phyloP scores from a whole-genome alignment of 2,329 filamentous ascomycete genomes.

The Penicillium sclerotiorum region DNA sequence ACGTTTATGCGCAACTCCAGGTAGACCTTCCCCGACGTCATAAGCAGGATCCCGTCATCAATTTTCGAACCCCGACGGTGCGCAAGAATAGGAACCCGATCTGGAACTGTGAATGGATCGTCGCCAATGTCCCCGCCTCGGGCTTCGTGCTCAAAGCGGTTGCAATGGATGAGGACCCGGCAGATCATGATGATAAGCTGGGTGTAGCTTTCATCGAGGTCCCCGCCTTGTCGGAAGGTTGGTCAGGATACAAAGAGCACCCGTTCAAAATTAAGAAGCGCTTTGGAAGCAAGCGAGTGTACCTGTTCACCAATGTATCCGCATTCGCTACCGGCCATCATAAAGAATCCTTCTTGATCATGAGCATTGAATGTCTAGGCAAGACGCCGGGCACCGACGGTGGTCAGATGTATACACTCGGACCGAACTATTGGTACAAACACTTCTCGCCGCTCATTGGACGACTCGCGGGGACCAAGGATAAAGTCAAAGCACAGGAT shows the following conservation, averaged over 20 bases:
- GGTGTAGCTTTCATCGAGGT: conserved; percentile 80
- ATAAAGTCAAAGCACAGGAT: conserved; percentile 59
- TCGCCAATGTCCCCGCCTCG: conserved; percentile 78
- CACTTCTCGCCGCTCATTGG: conserved; percentile 91
- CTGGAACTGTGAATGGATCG: conserved; percentile 85
- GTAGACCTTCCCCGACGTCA: conserved; percentile 72
- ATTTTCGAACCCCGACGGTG: conserved; percentile 74
- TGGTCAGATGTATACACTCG: conserved; percentile 76
- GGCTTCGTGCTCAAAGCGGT: conserved; percentile 85
- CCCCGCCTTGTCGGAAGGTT: conserved; percentile 61
- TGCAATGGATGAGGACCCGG: conserved; percentile 86
- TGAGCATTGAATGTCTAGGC: conserved; percentile 79
- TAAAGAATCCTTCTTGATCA: conserved; percentile 67
- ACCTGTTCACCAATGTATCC: conserved; percentile 70
- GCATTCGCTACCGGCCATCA: conserved; percentile 63
- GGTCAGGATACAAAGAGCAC: conserved; percentile 68
- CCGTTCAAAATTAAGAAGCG: conserved; percentile 74
- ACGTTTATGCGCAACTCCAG: conserved; percentile 73
- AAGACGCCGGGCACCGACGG: conserved; percentile 66
- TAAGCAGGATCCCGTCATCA: conserved; percentile 79
- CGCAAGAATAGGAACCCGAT: conserved; percentile 71
- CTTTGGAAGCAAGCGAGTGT: conserved; percentile 83
- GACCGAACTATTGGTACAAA: conserved; percentile 74
- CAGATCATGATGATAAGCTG: conserved; percentile 82
- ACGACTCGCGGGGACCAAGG: conserved; percentile 72